Percentiles rank a stretch among this genome's conserved stretches.
phyloP scores from a whole-genome alignment of 2,329 filamentous ascomycete species.

The Scedosporium minutisporum region DNA sequence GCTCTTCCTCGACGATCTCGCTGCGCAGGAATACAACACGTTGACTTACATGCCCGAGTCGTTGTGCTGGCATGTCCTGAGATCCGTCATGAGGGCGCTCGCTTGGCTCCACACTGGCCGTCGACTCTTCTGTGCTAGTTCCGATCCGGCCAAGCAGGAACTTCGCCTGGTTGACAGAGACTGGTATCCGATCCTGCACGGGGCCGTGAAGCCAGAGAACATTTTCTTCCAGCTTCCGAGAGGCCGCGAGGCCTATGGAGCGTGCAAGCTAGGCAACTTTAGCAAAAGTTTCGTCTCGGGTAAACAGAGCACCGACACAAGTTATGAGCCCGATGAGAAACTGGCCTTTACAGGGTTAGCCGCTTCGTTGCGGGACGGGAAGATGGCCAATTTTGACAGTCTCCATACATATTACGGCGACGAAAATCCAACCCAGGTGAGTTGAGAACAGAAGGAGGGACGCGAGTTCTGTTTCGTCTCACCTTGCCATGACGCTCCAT shows the following conservation, averaged over 20 bases:
- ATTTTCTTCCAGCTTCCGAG: conserved; percentile 40
- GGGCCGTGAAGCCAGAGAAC: conserved; percentile 34
- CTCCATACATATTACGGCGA: neutral
- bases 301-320: conserved; percentile 15
- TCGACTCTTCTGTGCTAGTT: conserved; percentile 14
- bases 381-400: neutral
- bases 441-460: neutral
- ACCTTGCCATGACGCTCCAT: too few species aligned
- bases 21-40: conserved; percentile 14
- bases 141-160: conserved; percentile 1
- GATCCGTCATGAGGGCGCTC: conserved; percentile 36
- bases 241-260: conserved; percentile 39
- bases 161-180: conserved; percentile 22
- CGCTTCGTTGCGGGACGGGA: neutral
- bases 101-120: conserved; percentile 43
- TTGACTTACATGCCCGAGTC: conserved; percentile 36
- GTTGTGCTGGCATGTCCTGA: conserved; percentile 46
- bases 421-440: neutral
- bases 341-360: neutral
- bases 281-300: conserved; percentile 28
- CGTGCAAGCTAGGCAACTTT: conserved; percentile 44
- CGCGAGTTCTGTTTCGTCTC: neutral
- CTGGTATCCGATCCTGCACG: conserved; percentile 44
- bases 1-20: conserved; percentile 21
- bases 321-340: too few species aligned